A percentile compares a stretch with the other conserved stretches of the same genome.
These are phyloP conservation scores for Strobilomyces dryophilus DNA, from an alignment of 768 basidiomycete species.

Conservation along the genomic window DNA sequence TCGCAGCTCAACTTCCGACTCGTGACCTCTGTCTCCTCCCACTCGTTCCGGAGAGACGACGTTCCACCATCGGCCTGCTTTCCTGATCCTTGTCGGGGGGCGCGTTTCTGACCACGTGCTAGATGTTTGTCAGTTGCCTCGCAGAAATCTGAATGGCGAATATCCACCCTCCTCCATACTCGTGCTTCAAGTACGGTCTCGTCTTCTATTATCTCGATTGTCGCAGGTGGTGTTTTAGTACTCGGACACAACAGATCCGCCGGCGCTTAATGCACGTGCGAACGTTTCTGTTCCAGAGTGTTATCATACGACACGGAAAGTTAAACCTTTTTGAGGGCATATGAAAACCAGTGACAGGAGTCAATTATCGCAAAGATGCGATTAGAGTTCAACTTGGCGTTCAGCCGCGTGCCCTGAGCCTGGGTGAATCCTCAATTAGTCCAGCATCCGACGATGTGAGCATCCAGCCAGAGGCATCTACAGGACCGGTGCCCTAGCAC, in stretches of 20 bases:
- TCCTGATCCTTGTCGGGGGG: neutral
- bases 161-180: too few relatives aligned
- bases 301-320: too few relatives aligned
- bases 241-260: too few relatives aligned
- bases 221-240: too few relatives aligned
- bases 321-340: neutral
- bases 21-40: neutral
- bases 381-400: neutral
- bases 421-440: neutral
- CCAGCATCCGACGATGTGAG: neutral
- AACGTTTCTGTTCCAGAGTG: too few relatives aligned
- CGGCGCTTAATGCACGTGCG: too few relatives aligned
- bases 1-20: slow-evolving; percentile 7
- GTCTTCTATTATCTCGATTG: too few relatives aligned
- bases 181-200: too few relatives aligned
- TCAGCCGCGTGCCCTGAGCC: neutral
- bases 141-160: neutral
- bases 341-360: neutral
- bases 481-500: too few relatives aligned
- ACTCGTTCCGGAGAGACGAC: neutral
- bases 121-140: neutral
- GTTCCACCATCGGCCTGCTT: neutral
- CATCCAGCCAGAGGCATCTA: too few relatives aligned
- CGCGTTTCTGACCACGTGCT: neutral
- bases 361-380: neutral